A percentile compares a stretch with the other conserved stretches of the same genome.
Conservation (phyloP, 129 eudicot species). For the Pulicaria dysenterica region DNA sequence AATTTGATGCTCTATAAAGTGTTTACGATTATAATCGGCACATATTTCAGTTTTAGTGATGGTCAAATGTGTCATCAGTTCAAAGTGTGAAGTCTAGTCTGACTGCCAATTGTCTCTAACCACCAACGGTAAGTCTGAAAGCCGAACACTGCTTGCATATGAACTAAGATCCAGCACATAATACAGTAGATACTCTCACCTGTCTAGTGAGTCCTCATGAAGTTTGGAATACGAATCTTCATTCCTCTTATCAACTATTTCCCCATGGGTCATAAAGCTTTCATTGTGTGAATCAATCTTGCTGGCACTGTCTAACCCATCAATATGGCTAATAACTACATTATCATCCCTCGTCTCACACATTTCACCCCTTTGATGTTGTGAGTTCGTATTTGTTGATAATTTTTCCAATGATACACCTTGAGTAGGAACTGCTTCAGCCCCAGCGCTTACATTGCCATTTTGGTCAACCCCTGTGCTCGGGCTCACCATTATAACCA, state of each 20-base stretch:
- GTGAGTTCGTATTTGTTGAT: slow-evolving; percentile 31
- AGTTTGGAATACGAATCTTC: slow-evolving; percentile 33
- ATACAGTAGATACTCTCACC: slow-evolving; percentile 36
- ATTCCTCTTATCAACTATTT: slow-evolving; percentile 29
- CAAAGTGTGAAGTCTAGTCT: slow-evolving; percentile 3
- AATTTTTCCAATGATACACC: slow-evolving; percentile 25
- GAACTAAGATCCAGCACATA: slow-evolving; percentile 10
- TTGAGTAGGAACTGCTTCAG: slow-evolving; percentile 24
- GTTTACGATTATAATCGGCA: slow-evolving; percentile 2
- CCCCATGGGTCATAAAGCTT: slow-evolving; percentile 26
- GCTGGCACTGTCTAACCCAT: slow-evolving; percentile 34
- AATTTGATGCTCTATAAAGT: background rate
- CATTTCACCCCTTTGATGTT: slow-evolving; percentile 37
- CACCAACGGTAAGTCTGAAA: slow-evolving; percentile 1
- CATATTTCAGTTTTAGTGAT: background rate
- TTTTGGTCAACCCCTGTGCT: slow-evolving; percentile 34
- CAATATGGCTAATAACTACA: slow-evolving; percentile 16
- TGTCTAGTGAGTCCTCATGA: slow-evolving; percentile 18
- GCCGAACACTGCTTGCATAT: slow-evolving; percentile 3
- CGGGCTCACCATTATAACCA: slow-evolving; percentile 18
- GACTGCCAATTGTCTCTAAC: background rate
- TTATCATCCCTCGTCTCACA: slow-evolving; percentile 34
- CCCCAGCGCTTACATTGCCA: slow-evolving; percentile 15
- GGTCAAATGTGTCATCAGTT: slow-evolving; percentile 1
- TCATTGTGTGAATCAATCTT: slow-evolving; percentile 38